These are phyloP conservation scores for Termitomyces sp. DNA, from an alignment of 768 basidiomycete species.

Conservation along the genomic window DNA sequence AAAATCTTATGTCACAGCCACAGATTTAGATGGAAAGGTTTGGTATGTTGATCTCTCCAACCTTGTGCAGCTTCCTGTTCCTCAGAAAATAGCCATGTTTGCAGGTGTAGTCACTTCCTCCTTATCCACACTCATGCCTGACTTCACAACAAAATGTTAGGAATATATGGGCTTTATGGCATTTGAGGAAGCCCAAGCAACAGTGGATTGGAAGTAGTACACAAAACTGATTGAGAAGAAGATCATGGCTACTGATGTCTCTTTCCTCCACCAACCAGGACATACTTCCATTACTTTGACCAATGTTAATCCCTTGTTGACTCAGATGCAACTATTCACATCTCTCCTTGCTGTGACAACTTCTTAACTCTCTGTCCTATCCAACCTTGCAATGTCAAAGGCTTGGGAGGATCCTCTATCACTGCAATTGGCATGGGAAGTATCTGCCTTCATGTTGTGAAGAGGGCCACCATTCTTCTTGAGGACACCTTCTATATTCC, in stretches of 20 bases:
- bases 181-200: background rate
- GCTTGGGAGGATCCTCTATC: conserved; percentile 22
- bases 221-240: background rate
- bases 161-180: background rate
- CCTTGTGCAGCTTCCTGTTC: background rate
- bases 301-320: conserved; percentile 24
- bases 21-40: background rate
- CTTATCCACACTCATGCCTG: background rate
- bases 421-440: conserved; percentile 17
- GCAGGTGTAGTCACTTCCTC: background rate
- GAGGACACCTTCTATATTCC: conserved; percentile 19
- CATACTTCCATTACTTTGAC: conserved; percentile 3
- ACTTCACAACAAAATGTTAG: background rate
- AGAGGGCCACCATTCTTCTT: conserved; percentile 10
- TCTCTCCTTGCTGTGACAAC: conserved; percentile 19
- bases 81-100: background rate
- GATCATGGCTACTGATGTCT: background rate
- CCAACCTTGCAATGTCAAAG: conserved; percentile 16
- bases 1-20: background rate
- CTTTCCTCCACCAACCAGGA: background rate
- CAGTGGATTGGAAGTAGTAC: background rate
- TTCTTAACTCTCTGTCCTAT: conserved; percentile 23
- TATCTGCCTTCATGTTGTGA: no score
- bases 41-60: background rate
- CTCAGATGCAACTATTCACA: no score